Evolutionary conservation across 1,284 basidiomycete species (phyloP).

Genomic region (Melampsora americana): DNA sequence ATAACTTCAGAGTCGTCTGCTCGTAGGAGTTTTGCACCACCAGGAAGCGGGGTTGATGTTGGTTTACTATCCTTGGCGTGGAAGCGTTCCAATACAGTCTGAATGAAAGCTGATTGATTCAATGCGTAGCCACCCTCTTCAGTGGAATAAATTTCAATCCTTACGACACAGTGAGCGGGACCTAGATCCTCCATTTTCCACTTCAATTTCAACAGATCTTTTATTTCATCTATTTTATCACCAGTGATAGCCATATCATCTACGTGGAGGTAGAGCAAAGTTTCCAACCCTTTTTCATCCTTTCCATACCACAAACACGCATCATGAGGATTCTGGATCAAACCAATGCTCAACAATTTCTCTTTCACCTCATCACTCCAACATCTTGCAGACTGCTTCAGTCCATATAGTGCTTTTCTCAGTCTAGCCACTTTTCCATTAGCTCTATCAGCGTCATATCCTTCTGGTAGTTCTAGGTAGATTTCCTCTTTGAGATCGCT

Average conservation of each 20-base stretch:
- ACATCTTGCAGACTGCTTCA: not conserved
- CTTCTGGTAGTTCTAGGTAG: slow-evolving; percentile 4
- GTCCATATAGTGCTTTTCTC: slow-evolving; percentile 11
- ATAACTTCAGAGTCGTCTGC: not conserved
- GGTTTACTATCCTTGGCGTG: not conserved
- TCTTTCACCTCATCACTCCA: not conserved
- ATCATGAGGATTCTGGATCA: not conserved
- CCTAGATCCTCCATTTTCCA: slow-evolving; percentile 14
- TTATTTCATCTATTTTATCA: not conserved
- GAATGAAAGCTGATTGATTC: not conserved
- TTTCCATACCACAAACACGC: not conserved
- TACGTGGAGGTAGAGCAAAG: slow-evolving; percentile 7
- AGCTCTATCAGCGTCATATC: not conserved
- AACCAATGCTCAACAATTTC: not conserved
- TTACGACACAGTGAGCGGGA: not conserved
- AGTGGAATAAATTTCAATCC: not conserved
- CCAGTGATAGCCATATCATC: slow-evolving; percentile 14
- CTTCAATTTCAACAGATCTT: not conserved
- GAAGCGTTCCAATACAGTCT: not conserved
- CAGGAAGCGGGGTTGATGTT: not conserved
- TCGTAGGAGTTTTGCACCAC: not conserved
- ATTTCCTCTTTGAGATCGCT: too few species aligned
- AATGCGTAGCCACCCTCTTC: not conserved
- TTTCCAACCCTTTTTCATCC: not conserved
- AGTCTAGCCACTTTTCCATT: not conserved